phyloP scores from a whole-genome alignment of 257 asterid species.

The Fraxinus quadrangulata region DNA sequence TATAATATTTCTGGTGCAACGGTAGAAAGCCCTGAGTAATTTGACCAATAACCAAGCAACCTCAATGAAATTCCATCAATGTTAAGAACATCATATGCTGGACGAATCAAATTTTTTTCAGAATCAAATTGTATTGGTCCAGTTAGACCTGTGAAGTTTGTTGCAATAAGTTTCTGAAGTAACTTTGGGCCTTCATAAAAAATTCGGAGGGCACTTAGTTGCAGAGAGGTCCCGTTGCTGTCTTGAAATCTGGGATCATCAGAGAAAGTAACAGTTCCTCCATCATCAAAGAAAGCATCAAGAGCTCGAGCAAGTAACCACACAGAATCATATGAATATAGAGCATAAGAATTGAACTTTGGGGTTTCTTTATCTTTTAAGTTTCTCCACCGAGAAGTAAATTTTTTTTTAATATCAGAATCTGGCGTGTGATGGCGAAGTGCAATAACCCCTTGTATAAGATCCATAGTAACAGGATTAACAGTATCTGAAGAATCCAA shows the following conservation, averaged over 20 bases:
- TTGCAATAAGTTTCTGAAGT: conserved; percentile 44
- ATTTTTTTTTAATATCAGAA: conserved; percentile 48
- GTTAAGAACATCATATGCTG: conserved; percentile 64
- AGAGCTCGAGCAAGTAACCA: conserved; percentile 76
- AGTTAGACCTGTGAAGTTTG: conserved; percentile 58
- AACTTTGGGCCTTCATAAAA: conserved; percentile 62
- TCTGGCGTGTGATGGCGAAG: conserved; percentile 63
- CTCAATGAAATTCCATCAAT: conserved; percentile 60
- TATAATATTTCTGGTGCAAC: conserved; percentile 53
- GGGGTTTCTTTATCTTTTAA: conserved; percentile 32
- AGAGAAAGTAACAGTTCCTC: conserved; percentile 49
- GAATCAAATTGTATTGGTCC: conserved; percentile 56
- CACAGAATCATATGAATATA: conserved; percentile 67
- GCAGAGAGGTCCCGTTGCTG: conserved; percentile 39
- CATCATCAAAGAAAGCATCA: conserved; percentile 39
- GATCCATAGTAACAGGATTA: conserved; percentile 48
- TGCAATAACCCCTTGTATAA: conserved; percentile 64
- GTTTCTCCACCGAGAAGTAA: conserved; percentile 47
- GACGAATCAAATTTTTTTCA: conserved; percentile 50
- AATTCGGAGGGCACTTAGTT: conserved; percentile 41
- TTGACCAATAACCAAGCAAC: conserved; percentile 72
- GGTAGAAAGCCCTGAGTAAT: conserved; percentile 52
- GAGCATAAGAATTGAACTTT: conserved; percentile 59
- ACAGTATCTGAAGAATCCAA: conserved; percentile 48
- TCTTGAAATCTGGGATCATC: conserved; percentile 53